A percentile compares a stretch with the other conserved stretches of the same genome.
Evolutionary conservation across 176 grass and related monocot genomes (phyloP).

Genomic region (Oropetium thomaeum): DNA sequence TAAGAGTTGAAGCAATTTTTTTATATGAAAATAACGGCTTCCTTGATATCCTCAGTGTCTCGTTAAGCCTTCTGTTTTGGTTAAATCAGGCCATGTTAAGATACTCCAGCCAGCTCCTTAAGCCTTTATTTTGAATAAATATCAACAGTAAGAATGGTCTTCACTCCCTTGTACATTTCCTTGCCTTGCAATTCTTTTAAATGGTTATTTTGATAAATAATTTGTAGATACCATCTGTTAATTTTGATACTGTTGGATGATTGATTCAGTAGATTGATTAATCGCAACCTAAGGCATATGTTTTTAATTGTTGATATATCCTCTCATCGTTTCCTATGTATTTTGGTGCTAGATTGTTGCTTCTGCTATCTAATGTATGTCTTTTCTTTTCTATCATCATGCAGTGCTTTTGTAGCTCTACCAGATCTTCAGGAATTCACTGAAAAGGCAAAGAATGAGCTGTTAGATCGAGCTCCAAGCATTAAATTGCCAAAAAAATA

Average conservation of each 20-base stretch:
- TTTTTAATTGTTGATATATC: conserved; percentile 8
- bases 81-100: not conserved
- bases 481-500: conserved; percentile 62
- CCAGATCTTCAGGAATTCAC: conserved; percentile 87
- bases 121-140: not conserved
- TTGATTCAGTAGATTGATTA: not conserved
- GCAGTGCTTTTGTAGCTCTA: conserved; percentile 75
- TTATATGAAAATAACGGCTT: too few relatives aligned
- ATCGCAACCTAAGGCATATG: not conserved
- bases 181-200: not conserved
- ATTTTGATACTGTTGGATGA: not conserved
- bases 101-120: not conserved
- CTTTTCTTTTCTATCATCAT: conserved; percentile 22
- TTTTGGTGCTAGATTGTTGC: conserved; percentile 11
- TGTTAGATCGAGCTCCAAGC: conserved; percentile 52
- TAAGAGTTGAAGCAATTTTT: conserved; percentile 11
- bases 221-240: conserved; percentile 20
- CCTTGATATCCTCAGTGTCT: too few relatives aligned
- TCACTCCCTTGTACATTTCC: not conserved
- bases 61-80: too few relatives aligned
- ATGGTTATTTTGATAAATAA: not conserved
- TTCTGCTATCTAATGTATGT: not conserved
- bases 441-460: conserved; percentile 60
- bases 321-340: conserved; percentile 7
- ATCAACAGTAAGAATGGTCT: not conserved